Conservation (phyloP, 371 early-diverging fungal genomes). For the Mortierella sp. region DNA sequence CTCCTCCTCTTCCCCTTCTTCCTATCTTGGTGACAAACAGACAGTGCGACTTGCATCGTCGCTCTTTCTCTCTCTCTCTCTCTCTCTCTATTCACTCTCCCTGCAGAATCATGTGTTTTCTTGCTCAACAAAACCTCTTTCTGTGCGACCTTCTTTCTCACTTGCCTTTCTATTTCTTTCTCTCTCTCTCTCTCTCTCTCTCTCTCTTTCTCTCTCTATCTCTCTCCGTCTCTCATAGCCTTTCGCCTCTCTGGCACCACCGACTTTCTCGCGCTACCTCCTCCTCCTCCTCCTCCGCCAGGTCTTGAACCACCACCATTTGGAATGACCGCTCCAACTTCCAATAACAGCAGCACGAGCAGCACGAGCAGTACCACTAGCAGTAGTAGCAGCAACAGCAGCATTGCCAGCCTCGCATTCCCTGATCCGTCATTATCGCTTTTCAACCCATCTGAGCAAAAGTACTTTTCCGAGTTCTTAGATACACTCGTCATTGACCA, state of each 20-base stretch:
- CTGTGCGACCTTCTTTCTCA: background rate
- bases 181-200: too few relatives aligned
- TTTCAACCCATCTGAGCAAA: slow-evolving; percentile 50
- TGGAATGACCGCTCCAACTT: too few relatives aligned
- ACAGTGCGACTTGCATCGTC: too few relatives aligned
- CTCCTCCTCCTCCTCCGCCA: slow-evolving; percentile 23
- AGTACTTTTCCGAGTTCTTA: slow-evolving; percentile 51
- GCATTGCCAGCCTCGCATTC: too few relatives aligned
- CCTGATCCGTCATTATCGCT: slow-evolving; percentile 38
- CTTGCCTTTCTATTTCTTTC: background rate
- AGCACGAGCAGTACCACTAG: too few relatives aligned
- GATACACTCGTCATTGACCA: slow-evolving; percentile 50
- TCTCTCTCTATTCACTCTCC: background rate
- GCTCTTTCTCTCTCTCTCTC: background rate
- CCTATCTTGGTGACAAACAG: too few relatives aligned
- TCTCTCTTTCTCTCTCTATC: too few relatives aligned
- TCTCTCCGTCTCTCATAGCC: slow-evolving; percentile 10
- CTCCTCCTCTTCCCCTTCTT: background rate
- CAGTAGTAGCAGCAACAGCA: too few relatives aligned
- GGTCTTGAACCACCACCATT: background rate
- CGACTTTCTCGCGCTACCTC: slow-evolving; percentile 39
- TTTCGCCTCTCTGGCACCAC: slow-evolving; percentile 4
- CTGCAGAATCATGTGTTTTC: slow-evolving; percentile 1
- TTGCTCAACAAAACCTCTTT: background rate
- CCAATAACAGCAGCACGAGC: too few relatives aligned